These are phyloP conservation scores for Epichloe baconii DNA, from an alignment of 2,329 filamentous ascomycete species.

Conservation along the genomic window DNA sequence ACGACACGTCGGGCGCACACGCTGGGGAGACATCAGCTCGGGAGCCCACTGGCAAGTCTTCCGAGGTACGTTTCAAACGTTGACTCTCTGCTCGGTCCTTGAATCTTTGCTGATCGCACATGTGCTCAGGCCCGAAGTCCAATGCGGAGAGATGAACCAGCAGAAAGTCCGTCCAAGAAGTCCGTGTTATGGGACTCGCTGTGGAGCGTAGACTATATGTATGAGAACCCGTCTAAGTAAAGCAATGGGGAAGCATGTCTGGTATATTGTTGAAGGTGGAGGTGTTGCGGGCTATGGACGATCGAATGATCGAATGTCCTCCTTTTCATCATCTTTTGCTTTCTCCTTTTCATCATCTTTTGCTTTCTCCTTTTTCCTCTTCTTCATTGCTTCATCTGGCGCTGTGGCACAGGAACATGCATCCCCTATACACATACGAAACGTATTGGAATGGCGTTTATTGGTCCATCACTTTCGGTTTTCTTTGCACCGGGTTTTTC, in stretches of 20 bases:
- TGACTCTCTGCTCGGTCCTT: constrained; percentile 38
- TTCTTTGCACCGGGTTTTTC: too few species aligned
- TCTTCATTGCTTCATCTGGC: not conserved
- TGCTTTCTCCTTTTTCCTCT: not conserved
- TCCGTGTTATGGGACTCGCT: constrained; percentile 49
- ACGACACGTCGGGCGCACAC: constrained; percentile 7
- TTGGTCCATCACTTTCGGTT: too few species aligned
- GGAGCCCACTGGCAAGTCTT: constrained; percentile 13
- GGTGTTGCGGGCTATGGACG: too few species aligned
- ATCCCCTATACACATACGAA: not conserved
- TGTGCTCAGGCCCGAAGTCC: constrained; percentile 14
- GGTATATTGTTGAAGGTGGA: too few species aligned
- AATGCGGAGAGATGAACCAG: constrained; percentile 26
- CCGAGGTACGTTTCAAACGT: constrained; percentile 39
- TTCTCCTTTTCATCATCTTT: not conserved
- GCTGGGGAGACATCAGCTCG: constrained; percentile 15
- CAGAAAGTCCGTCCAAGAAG: constrained; percentile 30
- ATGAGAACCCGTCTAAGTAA: constrained; percentile 28
- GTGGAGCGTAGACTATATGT: constrained; percentile 47
- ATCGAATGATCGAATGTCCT: not conserved
- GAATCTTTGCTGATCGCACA: constrained; percentile 12
- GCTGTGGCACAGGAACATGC: not conserved
- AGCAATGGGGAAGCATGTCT: not conserved
- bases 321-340: not conserved
- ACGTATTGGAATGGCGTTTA: not conserved